Base-by-base conservation (phyloP, 2,329 filamentous ascomycete species). In the Microsporum audouinii region DNA sequence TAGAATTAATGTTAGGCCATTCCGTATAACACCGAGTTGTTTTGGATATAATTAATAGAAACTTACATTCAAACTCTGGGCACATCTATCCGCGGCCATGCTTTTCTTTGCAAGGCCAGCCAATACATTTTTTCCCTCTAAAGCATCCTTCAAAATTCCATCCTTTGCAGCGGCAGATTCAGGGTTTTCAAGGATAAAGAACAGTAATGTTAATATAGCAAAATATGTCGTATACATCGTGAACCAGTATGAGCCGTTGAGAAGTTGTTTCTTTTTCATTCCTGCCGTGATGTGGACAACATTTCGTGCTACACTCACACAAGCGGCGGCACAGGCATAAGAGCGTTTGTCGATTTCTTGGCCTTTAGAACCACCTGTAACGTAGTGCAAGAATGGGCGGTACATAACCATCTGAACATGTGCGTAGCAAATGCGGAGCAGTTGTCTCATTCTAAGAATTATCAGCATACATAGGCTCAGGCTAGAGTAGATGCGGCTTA, bases 11-110 rank as follows among this genome's bases (percentile, higher is more conserved):
- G 51, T 55, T 55, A 51, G 62, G 65, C 51, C 55, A 34, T 5
- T 58, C 12, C 23, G 57, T 23, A 51, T 8, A 49, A 23, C 12
- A 27, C 10, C 43, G n/a, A 41, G 23, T 29, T 17, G 41, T n/a
- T 29, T 36, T 56, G 14, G 27, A 2, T n/a, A 53, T 14, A 33
- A 23, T 14, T 4, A 29, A 14, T 23, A 14, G 36, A 47, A 3
- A 76, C 84, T 72, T 79, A 92, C 89, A 70, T 85, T 83, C 33
- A 99, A 79, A 45, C 89, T 87, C 53, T 80, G 81, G 0, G 88
- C 89, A 68, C 95, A 94, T 63, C 89, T 82, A 71, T 96, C 90
- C 2, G 94, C 94, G 39, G 91, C 91, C 79, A 95, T 82, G 70
- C 91, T 96, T 68, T 88, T 87, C 68, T 88, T 85, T 2, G 91